Conservation (phyloP, 2,329 filamentous ascomycete species). For the Exophiala spinifera region DNA sequence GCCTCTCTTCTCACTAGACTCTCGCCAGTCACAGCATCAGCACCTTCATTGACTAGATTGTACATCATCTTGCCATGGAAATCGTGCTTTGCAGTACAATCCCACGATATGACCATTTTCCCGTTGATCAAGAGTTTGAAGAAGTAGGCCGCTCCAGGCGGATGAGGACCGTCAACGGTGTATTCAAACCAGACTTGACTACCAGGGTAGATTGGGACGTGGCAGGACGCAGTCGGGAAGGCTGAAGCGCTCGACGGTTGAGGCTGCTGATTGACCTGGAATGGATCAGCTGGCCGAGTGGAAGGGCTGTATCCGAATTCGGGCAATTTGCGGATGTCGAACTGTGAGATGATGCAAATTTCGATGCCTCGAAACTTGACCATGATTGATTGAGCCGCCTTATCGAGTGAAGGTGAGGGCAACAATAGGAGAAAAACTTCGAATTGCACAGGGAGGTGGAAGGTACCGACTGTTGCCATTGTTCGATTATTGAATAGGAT, state of each 20-base stretch:
- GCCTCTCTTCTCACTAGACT: slow-evolving; percentile 18
- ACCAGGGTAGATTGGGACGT: slow-evolving; percentile 27
- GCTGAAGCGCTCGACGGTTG: not conserved
- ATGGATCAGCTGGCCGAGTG: slow-evolving; percentile 5
- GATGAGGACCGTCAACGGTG: slow-evolving; percentile 29
- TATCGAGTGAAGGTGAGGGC: no score
- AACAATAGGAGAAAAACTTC: no score
- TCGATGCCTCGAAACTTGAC: slow-evolving; percentile 29
- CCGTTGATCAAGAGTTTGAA: slow-evolving; percentile 28
- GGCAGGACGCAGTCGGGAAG: slow-evolving; percentile 20
- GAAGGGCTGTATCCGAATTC: slow-evolving; percentile 17
- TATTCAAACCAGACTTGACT: slow-evolving; percentile 31
- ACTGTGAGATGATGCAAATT: slow-evolving; percentile 27
- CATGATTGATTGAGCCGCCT: slow-evolving; percentile 10
- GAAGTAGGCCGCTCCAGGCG: slow-evolving; percentile 24
- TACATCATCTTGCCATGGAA: slow-evolving; percentile 30
- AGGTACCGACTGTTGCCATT: not conserved
- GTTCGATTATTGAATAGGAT: no score
- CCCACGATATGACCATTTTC: slow-evolving; percentile 22
- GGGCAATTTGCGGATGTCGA: slow-evolving; percentile 26
- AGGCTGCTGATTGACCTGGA: not conserved
- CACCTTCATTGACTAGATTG: slow-evolving; percentile 19
- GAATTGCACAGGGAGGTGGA: not conserved
- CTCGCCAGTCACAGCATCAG: slow-evolving; percentile 9
- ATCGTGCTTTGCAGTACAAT: slow-evolving; percentile 26